Base-by-base conservation (phyloP, 306 rosid species). In the Pueraria montana region DNA sequence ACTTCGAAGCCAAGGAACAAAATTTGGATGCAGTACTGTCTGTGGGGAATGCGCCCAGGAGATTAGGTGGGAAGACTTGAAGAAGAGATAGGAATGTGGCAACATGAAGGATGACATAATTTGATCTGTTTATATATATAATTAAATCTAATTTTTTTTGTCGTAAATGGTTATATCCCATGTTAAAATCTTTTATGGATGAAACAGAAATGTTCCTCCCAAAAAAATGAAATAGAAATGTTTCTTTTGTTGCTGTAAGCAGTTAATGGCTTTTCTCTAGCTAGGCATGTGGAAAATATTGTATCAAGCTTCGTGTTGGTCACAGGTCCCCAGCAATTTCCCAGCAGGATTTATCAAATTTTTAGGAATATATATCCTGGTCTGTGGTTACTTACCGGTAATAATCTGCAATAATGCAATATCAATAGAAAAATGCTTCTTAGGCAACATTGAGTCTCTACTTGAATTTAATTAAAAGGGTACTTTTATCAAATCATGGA, bases 21-120 rank as follows among this genome's bases (percentile, higher is more conserved):
- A 91, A 84, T 40, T 42, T 40, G 97, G 98, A 71, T 86, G 94
- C 85, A 77, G 83, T 70, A 92, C 99, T 11, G 89, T 96, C 56
- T 96, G 99, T 58, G 99, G 99, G 58, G 98, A 96, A 83, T 96
- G 99, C 23, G 99, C 91, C 59, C 93, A 86, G 70, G 97, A 90
- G 91, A 90, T 96, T 13, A 87, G 92, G 75, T 93, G 99, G 99
- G 97, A 96, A 69, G 91, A 88, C 74, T 87, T 93, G 64, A 82
- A 81, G 81, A 78, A 87, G 85, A 77, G 91, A 83, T 79, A 82
- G 86, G 26, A 90, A 50, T 36, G 67, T 42, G 8, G 79, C 71
- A 50, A 86, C 77, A 70, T 84, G 86, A 87, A 75, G 67, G 45
- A 64, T 76, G 53, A n/a, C 76, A 59, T 76, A 73, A 24, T 85